Evolutionary conservation across 1,139 yeast genomes (phyloP).

Genomic region (Pneumocystis murina): DNA sequence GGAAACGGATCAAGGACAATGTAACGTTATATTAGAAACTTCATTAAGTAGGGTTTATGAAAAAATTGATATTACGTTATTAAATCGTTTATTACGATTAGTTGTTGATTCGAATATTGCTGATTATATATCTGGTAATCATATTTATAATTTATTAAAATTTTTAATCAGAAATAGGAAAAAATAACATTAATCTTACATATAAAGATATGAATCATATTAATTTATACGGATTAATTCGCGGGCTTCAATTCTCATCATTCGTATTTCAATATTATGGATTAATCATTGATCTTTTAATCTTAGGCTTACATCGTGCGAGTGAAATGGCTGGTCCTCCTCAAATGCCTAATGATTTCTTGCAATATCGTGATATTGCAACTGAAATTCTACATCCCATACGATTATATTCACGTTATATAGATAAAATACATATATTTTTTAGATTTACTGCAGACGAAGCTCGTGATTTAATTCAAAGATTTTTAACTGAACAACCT

Average conservation of each 20-base stretch:
- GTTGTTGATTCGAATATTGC: conserved; percentile 85
- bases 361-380: conserved; percentile 48
- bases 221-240: conserved; percentile 71
- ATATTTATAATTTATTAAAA: background rate
- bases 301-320: conserved; percentile 79
- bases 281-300: conserved; percentile 59
- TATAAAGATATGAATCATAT: conserved; percentile 93
- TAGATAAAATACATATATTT: conserved; percentile 67
- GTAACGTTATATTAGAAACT: conserved; percentile 74
- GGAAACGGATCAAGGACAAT: conserved; percentile 60
- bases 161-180: conserved; percentile 18
- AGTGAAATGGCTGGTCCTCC: conserved; percentile 69
- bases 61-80: conserved; percentile 71
- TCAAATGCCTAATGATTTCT: conserved; percentile 53
- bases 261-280: conserved; percentile 87
- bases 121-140: conserved; percentile 67
- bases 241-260: conserved; percentile 83
- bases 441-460: conserved; percentile 64
- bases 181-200: conserved; percentile 65
- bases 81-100: conserved; percentile 65
- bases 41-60: conserved; percentile 58
- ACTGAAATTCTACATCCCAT: conserved; percentile 60
- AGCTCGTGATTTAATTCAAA: conserved; percentile 58
- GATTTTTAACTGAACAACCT: conserved; percentile 68
- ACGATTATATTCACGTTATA: conserved; percentile 63